Base-by-base conservation (phyloP, 2,329 filamentous ascomycete species). In the Aspergillus sp. region DNA sequence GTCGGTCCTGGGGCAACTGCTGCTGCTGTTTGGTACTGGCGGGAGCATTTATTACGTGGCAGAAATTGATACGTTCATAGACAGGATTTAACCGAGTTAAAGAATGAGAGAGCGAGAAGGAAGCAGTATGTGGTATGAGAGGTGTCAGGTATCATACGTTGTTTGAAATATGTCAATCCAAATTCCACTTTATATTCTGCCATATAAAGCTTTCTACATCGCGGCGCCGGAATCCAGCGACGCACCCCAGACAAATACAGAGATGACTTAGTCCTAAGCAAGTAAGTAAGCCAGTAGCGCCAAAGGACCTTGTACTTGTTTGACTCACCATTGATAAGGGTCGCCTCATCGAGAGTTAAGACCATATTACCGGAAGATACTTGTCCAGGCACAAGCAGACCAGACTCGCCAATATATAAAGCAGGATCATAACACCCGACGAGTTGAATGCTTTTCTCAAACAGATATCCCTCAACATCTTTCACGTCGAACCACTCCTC, bases 21-120 rank as follows among this genome's bases (percentile, higher is more conserved):
- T 33, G 51, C 52, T 5, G 49, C 47, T 45, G 49, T 59, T 27
- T 62, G 58, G 54, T 57, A 53, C 35, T 61, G 53, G 56, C 46
- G 54, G 23, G 60, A 62, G 43, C 39, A 50, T 27, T 27, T 27
- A 12, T 27, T 27, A 4, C 10, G 25, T 12, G 25, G 25, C 7
- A 27, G 25, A 27, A 9, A 7, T 27, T 27, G 25, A 27, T 27
- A 4, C 3, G 4, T 27, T 7, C 10, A 27, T 27, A 27, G 10
- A 27, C 1, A 12, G 25, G 4, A 4, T 27, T 9, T 12, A 7
- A 27, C 25, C 7, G 25, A 27, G 3, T 5, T 27, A 12, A 12
- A 12, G 7, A 12, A 35, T 2, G 39, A 37, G 10, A 42, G 52
- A 38, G 53, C 48, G 37, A 50, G 43, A 19, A 50, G 39, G 45